Evolutionary conservation across 1,139 yeast genomes (phyloP).

Genomic region (Blastobotrys capitulatus): DNA sequence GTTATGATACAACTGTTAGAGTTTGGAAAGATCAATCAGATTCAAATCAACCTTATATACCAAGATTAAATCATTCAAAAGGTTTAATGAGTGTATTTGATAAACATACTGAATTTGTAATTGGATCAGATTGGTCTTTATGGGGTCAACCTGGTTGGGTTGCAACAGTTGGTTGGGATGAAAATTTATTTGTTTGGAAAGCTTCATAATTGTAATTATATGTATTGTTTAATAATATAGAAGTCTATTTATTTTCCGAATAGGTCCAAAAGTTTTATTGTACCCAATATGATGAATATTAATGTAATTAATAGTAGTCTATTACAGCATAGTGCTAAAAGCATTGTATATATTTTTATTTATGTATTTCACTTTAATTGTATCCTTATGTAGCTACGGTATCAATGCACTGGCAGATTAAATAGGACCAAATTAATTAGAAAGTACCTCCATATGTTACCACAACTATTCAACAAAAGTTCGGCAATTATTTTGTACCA

Average conservation of each 20-base stretch:
- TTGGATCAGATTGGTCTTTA: constrained; percentile 92
- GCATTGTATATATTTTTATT: too few relatives aligned
- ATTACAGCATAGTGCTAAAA: too few relatives aligned
- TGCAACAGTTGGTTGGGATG: constrained; percentile 96
- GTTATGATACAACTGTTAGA: constrained; percentile 89
- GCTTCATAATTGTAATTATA: too few relatives aligned
- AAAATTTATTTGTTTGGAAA: constrained; percentile 90
- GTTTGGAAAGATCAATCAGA: constrained; percentile 75
- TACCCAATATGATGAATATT: too few relatives aligned
- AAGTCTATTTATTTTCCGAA: background rate
- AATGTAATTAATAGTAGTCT: too few relatives aligned
- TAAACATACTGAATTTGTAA: constrained; percentile 79
- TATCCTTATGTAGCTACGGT: too few relatives aligned
- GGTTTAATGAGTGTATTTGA: constrained; percentile 57
- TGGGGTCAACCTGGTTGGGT: constrained; percentile 98
- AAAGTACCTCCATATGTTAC: too few relatives aligned
- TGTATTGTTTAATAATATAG: background rate
- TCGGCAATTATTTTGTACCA: too few relatives aligned
- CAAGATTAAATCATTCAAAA: constrained; percentile 38
- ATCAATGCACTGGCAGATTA: too few relatives aligned
- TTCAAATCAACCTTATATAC: constrained; percentile 34
- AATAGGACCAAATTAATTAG: too few relatives aligned
- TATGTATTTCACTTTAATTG: too few relatives aligned
- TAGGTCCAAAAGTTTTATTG: background rate
- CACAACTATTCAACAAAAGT: too few relatives aligned